These are phyloP conservation scores for Mucor lusitanicus DNA, from an alignment of 371 early-diverging fungal genomes.

Conservation along the genomic window DNA sequence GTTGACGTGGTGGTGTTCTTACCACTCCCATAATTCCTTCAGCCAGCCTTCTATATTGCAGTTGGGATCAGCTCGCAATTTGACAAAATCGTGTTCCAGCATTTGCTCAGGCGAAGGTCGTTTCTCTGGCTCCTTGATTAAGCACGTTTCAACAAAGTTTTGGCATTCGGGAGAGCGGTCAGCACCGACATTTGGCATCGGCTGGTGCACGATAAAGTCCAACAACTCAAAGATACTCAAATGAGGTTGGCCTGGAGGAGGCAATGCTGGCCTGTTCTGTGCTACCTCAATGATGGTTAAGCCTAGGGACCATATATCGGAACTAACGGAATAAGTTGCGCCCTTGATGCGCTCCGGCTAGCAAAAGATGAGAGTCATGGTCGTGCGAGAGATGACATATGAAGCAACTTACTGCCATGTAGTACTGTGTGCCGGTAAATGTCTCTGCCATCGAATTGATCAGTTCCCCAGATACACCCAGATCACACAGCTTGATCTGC, in stretches of 20 bases:
- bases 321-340: conserved; percentile 82
- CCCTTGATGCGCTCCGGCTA: conserved; percentile 96
- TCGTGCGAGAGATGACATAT: not conserved
- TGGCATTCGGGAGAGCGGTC: conserved; percentile 66
- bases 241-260: conserved; percentile 61
- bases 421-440: conserved; percentile 94
- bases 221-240: conserved; percentile 87
- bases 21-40: conserved; percentile 58
- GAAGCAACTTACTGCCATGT: conserved; percentile 85
- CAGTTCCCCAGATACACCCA: conserved; percentile 91
- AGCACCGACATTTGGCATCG: conserved; percentile 74
- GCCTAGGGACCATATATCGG: conserved; percentile 95
- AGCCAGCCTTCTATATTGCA: conserved; percentile 50
- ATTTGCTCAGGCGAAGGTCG: conserved; percentile 80
- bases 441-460: conserved; percentile 91
- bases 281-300: conserved; percentile 93
- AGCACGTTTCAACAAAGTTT: conserved; percentile 73
- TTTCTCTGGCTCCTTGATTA: conserved; percentile 75
- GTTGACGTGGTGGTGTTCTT: not conserved
- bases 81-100: conserved; percentile 63
- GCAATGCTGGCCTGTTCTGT: conserved; percentile 85
- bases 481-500: conserved; percentile 93
- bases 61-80: conserved; percentile 38
- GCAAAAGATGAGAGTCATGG: conserved; percentile 1
- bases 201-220: conserved; percentile 86